Base-by-base conservation (phyloP, 2,329 filamentous ascomycete species). In the Fusarium veterinarium region DNA sequence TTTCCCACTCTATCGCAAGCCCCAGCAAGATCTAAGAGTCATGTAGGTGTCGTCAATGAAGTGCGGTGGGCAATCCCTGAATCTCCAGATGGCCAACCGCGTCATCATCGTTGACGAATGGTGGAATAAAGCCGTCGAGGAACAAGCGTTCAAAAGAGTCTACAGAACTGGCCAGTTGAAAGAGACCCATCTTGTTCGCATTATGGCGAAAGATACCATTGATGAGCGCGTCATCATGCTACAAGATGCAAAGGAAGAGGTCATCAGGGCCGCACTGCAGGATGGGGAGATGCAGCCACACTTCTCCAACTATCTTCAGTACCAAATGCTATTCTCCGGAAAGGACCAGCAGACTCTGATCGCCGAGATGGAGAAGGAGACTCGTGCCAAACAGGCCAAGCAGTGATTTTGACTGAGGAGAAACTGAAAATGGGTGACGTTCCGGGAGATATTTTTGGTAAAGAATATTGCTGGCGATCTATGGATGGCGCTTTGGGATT, bases 91-190 rank as follows among this genome's bases (percentile, higher is more conserved):
- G 5, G 85, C 84, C 2, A 89, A 88, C 52, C 84, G 88, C 7
- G 86, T 89, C 28, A 88, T 91, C 25, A 80, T 87, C 0, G 57
- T 88, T 0, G 88, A 91, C 37, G 80, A 83, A 0, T 91, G 88
- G 88, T 94, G 89, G 89, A 93, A 93, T 63, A 79, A 80, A 3
- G 83, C 86, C 0, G 79, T 84, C 0, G 91, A 94, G 72, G 82
- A 89, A n/a, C 92, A 94, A 74, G 91, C 88, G 0, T 86, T 86
- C 42, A 82, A 82, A 3, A 87, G 92, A 0, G 87, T 93, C 0
- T 88, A 87, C 73, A 86, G 92, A 9, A 89, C 91, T 5, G 91
- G 91, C 0, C 93, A 95, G 70, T 69, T 76, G 0, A 87, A 91
- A 45, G 82, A 88, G 38, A 91, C 91, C 0, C 82, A 88, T 16